These are phyloP conservation scores for Biscutella laevigata DNA, from an alignment of 441 rosid species.

Conservation along the genomic window DNA sequence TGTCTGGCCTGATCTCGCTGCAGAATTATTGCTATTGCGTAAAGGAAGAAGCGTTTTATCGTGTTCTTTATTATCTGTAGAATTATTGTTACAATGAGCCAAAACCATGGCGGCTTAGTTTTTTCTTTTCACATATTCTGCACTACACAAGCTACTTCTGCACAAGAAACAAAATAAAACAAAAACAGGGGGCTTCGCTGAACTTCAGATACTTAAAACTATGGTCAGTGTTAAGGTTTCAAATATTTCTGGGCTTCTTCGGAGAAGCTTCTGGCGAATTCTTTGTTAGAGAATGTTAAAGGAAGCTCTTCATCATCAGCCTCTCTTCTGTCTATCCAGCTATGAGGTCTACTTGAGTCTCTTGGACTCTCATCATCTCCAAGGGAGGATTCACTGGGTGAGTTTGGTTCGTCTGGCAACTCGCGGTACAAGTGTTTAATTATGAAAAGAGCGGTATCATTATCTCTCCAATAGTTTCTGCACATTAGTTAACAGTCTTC, in stretches of 20 bases:
- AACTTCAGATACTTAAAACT: background rate
- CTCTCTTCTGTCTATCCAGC: constrained; percentile 45
- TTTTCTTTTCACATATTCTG: constrained; percentile 6
- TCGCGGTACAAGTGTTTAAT: constrained; percentile 69
- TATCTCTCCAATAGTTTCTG: constrained; percentile 97
- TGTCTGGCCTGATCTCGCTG: constrained; percentile 64
- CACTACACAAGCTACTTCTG: constrained; percentile 17
- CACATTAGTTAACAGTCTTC: constrained; percentile 1
- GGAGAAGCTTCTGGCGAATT: constrained; percentile 43
- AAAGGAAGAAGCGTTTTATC: background rate
- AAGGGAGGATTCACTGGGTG: constrained; percentile 16
- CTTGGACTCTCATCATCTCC: constrained; percentile 27
- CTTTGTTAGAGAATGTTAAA: constrained; percentile 62
- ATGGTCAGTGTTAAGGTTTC: constrained; percentile 25
- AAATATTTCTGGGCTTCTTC: constrained; percentile 43
- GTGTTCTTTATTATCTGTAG: constrained; percentile 12
- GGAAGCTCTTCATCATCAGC: constrained; percentile 66
- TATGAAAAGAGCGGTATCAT: constrained; percentile 85
- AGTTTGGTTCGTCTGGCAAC: constrained; percentile 50
- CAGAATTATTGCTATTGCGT: too few relatives aligned
- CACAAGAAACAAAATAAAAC: constrained; percentile 9
- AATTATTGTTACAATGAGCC: constrained; percentile 16
- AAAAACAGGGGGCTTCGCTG: constrained; percentile 8
- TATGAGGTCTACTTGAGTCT: constrained; percentile 24
- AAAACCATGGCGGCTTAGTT: constrained; percentile 3